phyloP scores from a whole-genome alignment of 129 eudicot species.

The Dittrichia graveolens region DNA sequence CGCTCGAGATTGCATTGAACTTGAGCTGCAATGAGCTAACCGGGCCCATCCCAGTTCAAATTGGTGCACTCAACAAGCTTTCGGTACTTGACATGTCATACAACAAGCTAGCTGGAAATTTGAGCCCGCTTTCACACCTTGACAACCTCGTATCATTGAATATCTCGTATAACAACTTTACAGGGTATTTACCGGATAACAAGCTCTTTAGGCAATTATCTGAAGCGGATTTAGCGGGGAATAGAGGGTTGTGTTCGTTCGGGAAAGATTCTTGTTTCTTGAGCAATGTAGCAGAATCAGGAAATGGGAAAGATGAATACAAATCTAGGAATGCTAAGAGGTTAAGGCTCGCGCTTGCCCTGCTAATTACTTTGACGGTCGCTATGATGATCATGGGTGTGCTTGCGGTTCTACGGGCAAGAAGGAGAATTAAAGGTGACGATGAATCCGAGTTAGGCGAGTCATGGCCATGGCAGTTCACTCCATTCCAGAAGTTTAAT shows the following conservation, averaged over 20 bases:
- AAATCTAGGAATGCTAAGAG: slow-evolving; percentile 44
- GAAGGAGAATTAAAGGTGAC: slow-evolving; percentile 45
- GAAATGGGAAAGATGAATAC: slow-evolving; percentile 28
- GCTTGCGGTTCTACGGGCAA: slow-evolving; percentile 58
- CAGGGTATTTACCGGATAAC: slow-evolving; percentile 68
- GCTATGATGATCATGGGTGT: slow-evolving; percentile 77
- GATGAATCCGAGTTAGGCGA: slow-evolving; percentile 80
- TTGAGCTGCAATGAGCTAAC: slow-evolving; percentile 59
- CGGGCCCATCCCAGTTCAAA: slow-evolving; percentile 59
- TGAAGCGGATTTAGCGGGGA: slow-evolving; percentile 53
- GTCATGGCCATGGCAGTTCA: slow-evolving; percentile 88
- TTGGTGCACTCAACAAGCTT: slow-evolving; percentile 61
- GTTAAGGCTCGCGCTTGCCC: slow-evolving; percentile 56
- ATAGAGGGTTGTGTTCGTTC: slow-evolving; percentile 60
- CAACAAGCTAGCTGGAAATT: slow-evolving; percentile 62
- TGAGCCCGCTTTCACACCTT: slow-evolving; percentile 52
- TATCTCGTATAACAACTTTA: slow-evolving; percentile 65
- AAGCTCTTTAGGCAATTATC: slow-evolving; percentile 68
- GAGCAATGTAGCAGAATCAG: slow-evolving; percentile 33
- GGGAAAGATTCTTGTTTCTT: slow-evolving; percentile 60
- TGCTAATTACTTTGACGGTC: slow-evolving; percentile 61
- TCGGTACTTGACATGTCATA: slow-evolving; percentile 68
- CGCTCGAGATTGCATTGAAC: slow-evolving; percentile 64
- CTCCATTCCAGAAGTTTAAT: slow-evolving; percentile 82
- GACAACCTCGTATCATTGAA: slow-evolving; percentile 68